Evolutionary conservation across 2,329 filamentous ascomycete species (phyloP).

Genomic region (Diaporthe sp.): DNA sequence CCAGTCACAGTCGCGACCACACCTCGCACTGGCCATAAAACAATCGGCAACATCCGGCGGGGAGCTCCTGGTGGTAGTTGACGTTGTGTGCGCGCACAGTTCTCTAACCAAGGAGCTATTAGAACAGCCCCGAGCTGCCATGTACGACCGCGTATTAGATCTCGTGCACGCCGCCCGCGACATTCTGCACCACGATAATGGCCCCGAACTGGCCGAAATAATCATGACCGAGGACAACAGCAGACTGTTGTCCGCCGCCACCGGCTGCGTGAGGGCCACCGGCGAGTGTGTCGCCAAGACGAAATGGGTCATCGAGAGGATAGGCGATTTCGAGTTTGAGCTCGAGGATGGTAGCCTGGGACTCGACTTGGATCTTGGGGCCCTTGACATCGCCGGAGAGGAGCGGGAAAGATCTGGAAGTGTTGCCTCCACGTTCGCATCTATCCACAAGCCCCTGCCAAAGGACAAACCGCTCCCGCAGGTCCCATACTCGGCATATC

Average conservation of each 20-base stretch:
- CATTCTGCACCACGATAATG: conserved; percentile 75
- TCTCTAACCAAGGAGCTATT: conserved; percentile 76
- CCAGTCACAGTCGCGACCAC: conserved; percentile 90
- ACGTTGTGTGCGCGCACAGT: conserved; percentile 86
- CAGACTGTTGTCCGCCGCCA: conserved; percentile 82
- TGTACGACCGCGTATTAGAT: conserved; percentile 85
- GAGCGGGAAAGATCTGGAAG: conserved; percentile 49
- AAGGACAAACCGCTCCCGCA: conserved; percentile 79
- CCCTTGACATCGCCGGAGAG: conserved; percentile 62
- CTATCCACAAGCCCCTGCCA: conserved; percentile 55
- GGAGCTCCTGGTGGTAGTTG: conserved; percentile 83
- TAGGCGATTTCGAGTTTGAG: conserved; percentile 93
- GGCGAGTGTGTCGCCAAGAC: conserved; percentile 93
- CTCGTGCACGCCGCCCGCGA: conserved; percentile 86
- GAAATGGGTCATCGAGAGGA: conserved; percentile 86
- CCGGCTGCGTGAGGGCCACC: conserved; percentile 88
- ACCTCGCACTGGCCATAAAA: conserved; percentile 85
- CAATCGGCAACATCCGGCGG: conserved; percentile 87
- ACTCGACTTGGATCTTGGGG: conserved; percentile 68
- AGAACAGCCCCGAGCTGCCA: conserved; percentile 77
- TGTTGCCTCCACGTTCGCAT: conserved; percentile 42
- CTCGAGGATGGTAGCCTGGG: conserved; percentile 70
- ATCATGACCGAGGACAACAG: conserved; percentile 86
- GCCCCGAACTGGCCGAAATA: conserved; percentile 80
- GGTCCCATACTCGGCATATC: conserved; percentile 69